Conservation (phyloP, 2,329 filamentous ascomycete species). For the Beauveria australis region DNA sequence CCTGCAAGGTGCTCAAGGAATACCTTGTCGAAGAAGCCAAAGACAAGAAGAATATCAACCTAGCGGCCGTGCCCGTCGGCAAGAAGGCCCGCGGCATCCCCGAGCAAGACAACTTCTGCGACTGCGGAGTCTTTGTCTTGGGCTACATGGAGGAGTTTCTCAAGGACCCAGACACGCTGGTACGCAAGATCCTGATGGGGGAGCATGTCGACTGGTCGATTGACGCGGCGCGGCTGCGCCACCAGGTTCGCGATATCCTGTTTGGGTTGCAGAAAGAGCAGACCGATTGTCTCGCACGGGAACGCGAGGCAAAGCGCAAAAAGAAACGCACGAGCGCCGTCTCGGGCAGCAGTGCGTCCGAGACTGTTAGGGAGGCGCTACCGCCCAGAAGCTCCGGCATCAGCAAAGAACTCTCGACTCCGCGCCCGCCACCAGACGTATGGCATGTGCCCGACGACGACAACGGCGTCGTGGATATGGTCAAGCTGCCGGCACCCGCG, state of each 20-base stretch:
- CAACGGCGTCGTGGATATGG: not conserved
- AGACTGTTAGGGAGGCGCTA: not conserved
- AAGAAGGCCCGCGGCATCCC: slow-evolving; percentile 72
- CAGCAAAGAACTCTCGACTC: not conserved
- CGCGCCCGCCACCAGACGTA: not conserved
- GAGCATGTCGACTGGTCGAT: slow-evolving; percentile 46
- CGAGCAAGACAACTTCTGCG: slow-evolving; percentile 72
- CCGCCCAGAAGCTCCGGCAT: not conserved
- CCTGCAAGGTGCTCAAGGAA: slow-evolving; percentile 61
- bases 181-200: slow-evolving; percentile 55
- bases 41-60: slow-evolving; percentile 43
- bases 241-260: slow-evolving; percentile 57
- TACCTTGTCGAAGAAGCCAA: slow-evolving; percentile 70
- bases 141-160: slow-evolving; percentile 81
- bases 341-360: not conserved
- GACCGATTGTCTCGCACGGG: slow-evolving; percentile 31
- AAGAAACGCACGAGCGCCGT: not conserved
- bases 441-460: not conserved
- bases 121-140: slow-evolving; percentile 83
- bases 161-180: slow-evolving; percentile 61
- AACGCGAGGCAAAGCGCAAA: slow-evolving; percentile 25
- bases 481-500: not conserved
- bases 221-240: slow-evolving; percentile 51
- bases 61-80: slow-evolving; percentile 30
- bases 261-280: slow-evolving; percentile 55